Conservation (phyloP, 2,329 filamentous ascomycete species). For the Penicillium paneum region DNA sequence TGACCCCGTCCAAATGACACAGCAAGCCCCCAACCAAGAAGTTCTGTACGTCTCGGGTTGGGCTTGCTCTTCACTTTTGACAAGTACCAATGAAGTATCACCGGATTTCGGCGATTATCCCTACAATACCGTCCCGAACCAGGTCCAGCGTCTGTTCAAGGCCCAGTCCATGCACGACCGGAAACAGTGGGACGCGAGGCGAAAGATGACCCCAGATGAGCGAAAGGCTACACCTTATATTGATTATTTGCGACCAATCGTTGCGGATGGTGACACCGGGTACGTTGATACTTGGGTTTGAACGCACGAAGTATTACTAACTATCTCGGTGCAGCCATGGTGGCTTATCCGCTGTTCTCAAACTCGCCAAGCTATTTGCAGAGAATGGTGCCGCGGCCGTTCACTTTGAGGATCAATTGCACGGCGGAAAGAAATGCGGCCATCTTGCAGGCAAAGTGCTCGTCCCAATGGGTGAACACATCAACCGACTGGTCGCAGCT, state of each 20-base stretch:
- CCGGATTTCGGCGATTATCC: constrained; percentile 98
- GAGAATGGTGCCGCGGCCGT: constrained; percentile 95
- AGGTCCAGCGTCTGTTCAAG: constrained; percentile 93
- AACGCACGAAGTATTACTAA: neutral
- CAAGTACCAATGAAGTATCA: constrained; percentile 93
- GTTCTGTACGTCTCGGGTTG: constrained; percentile 95
- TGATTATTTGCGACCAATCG: constrained; percentile 91
- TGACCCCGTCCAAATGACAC: constrained; percentile 99
- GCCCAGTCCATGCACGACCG: constrained; percentile 96
- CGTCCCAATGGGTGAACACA: constrained; percentile 90
- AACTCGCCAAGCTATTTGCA: constrained; percentile 94
- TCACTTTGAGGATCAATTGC: constrained; percentile 96
- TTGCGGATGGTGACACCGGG: constrained; percentile 93
- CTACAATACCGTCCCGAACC: constrained; percentile 98
- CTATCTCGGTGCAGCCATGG: constrained; percentile 62
- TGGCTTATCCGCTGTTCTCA: constrained; percentile 86
- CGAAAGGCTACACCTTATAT: constrained; percentile 74
- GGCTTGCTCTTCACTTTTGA: constrained; percentile 93
- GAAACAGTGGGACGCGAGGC: constrained; percentile 84
- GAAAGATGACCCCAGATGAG: constrained; percentile 71
- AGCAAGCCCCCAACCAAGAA: constrained; percentile 93
- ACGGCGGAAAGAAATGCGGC: constrained; percentile 97
- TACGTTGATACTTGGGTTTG: constrained; percentile 26
- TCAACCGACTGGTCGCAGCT: constrained; percentile 86
- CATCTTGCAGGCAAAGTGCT: constrained; percentile 95